Evolutionary conservation across 83 land plant species (phyloP), one percentile per base, ranked within the genome.

Genomic region (Thuja plicata): DNA sequence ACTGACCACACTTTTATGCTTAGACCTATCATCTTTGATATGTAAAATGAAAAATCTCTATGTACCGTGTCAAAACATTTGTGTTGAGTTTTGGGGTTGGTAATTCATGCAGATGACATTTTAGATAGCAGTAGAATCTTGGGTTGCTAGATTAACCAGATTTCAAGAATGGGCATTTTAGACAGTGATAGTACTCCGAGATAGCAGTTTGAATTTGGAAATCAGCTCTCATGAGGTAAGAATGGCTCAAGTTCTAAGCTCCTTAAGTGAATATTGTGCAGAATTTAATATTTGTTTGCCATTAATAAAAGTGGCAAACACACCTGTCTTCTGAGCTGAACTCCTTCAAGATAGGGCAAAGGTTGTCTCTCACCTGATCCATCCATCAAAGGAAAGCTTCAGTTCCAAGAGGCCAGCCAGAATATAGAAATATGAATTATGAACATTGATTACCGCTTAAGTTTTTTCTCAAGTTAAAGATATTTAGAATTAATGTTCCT

Each of bases 171-270:
- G 17, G 83, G 27, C 46, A 32, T 8, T 38, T 41, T 34, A 24
- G 0, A 38, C 4, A 79, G 43, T 24, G 50, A 81, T 81, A 27
- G 50, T 48, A 80, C 24, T 24, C 27, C 1, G 48, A 43, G n/a
- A 38, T 38, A 24, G 70, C 70, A 5, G 30, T 66, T 81, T 24
- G 27, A 45, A 43, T 35, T 81, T 81, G n/a, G 27, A 50, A 81
- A 45, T 80, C 46, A 8, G n/a, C 84, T 81, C n/a, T 79, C 21
- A 38, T 15, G 46, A 81, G 84, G 32, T 81, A 81, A 81, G 84
- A 24, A 40, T 17, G 46, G 48, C 9, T 66, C 27, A 66, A 66
- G 27, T 66, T 66, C 71, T 8, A 6, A 66, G 30, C 71, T 66
- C 71, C 71, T 27, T 66, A 66, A 0, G 30, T 62, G n/a, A 21